Percentiles rank a stretch among this genome's conserved stretches.
Conservation (phyloP, 2,329 filamentous ascomycete species). For the Botrytis tulipae region DNA sequence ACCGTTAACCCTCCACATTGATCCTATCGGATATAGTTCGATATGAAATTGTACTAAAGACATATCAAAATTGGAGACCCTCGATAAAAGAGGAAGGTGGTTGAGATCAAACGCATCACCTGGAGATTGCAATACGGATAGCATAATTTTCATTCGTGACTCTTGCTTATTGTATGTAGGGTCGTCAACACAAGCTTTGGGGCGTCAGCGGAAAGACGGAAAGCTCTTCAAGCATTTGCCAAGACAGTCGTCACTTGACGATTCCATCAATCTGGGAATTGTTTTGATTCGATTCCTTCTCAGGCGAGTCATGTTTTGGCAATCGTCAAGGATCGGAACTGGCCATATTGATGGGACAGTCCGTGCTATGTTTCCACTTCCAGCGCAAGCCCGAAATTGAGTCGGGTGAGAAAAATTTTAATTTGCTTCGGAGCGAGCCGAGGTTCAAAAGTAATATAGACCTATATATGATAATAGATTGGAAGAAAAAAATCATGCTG, state of each 20-base stretch:
- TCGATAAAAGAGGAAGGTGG: slow-evolving; percentile 9
- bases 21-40: neutral
- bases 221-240: neutral
- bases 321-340: neutral
- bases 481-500: neutral
- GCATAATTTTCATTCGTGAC: neutral
- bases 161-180: neutral
- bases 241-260: neutral
- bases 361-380: neutral
- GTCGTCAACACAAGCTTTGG: slow-evolving; percentile 10
- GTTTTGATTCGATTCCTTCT: neutral
- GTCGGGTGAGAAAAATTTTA: neutral
- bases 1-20: slow-evolving; percentile 1
- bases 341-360: neutral
- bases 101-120: neutral
- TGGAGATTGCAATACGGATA: neutral
- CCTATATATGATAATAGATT: neutral
- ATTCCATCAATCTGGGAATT: neutral
- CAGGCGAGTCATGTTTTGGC: neutral
- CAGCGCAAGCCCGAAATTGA: neutral
- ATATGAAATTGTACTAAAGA: neutral
- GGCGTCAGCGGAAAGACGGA: neutral
- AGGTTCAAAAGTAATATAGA: neutral
- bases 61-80: slow-evolving; percentile 7
- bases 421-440: neutral